Conservation (phyloP, 2,329 filamentous ascomycete genomes). For the Plectosphaerella plurivora region DNA sequence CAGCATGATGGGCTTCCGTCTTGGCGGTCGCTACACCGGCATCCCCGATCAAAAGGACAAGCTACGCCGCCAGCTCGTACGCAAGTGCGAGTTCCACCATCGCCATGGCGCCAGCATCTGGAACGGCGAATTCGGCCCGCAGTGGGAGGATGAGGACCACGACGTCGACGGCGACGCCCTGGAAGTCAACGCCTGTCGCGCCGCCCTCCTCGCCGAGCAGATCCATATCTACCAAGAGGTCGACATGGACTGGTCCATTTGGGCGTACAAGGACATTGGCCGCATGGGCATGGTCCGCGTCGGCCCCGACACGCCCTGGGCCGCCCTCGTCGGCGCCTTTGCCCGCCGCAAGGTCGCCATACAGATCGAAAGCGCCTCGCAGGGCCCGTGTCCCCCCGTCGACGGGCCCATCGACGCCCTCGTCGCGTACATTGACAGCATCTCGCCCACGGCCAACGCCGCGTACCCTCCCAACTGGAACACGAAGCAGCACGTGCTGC, state of each 20-base stretch:
- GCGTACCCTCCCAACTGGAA: constrained; percentile 46
- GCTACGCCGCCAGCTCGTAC: constrained; percentile 31
- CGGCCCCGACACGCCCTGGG: constrained; percentile 38
- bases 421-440: constrained; percentile 33
- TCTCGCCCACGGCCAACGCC: constrained; percentile 34
- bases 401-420: constrained; percentile 35
- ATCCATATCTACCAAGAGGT: constrained; percentile 24
- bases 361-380: constrained; percentile 43
- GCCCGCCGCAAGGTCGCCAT: constrained; percentile 47
- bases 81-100: constrained; percentile 40
- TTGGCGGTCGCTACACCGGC: constrained; percentile 30
- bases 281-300: constrained; percentile 51
- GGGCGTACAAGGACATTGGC: constrained; percentile 55
- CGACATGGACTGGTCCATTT: constrained; percentile 53
- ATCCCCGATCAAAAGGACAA: constrained; percentile 34
- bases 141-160: too few species aligned
- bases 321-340: constrained; percentile 48
- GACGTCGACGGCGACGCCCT: constrained; percentile 28
- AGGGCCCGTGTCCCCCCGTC: constrained; percentile 27
- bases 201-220: constrained; percentile 35
- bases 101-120: constrained; percentile 34
- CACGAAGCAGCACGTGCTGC: constrained; percentile 43
- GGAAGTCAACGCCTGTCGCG: constrained; percentile 33
- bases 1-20: constrained; percentile 43
- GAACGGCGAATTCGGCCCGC: constrained; percentile 49